These are phyloP conservation scores for Spatholobus suberectus DNA, from an alignment of 306 rosid species.

Conservation along the genomic window DNA sequence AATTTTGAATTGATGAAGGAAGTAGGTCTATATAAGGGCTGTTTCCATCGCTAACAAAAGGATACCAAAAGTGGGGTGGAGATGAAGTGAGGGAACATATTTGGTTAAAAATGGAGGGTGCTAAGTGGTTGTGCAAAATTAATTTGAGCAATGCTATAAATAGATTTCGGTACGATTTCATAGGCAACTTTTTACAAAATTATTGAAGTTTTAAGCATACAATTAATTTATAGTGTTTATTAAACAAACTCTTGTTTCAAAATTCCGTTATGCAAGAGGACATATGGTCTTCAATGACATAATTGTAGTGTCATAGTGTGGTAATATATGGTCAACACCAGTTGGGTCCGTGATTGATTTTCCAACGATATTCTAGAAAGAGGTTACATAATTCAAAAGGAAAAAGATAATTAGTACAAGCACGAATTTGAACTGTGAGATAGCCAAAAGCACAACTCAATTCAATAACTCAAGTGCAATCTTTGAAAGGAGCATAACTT, in stretches of 20 bases:
- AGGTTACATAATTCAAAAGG: too few species aligned
- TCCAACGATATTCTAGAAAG: too few species aligned
- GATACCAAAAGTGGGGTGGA: slow-evolving; percentile 28
- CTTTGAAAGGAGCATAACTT: too few species aligned
- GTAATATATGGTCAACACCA: neutral
- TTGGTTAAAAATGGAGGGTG: slow-evolving; percentile 26
- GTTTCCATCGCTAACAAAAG: neutral
- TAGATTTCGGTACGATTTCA: neutral
- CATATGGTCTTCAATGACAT: neutral
- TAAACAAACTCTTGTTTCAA: neutral
- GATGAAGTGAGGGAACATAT: slow-evolving; percentile 18
- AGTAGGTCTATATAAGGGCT: neutral
- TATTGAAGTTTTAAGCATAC: neutral
- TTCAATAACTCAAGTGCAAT: too few species aligned
- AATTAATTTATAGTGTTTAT: neutral
- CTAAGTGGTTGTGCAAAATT: neutral
- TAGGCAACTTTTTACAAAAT: too few species aligned
- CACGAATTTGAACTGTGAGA: too few species aligned
- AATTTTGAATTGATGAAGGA: neutral
- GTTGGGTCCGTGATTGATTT: neutral
- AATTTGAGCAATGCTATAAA: neutral
- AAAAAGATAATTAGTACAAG: too few species aligned
- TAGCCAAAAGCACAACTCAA: too few species aligned
- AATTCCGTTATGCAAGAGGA: too few species aligned
- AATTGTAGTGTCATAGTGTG: too few species aligned